Evolutionary conservation across 2,329 filamentous ascomycete genomes (phyloP), one percentile per base, ranked within the genome.

Genomic region (Aurifilum marmelostoma): DNA sequence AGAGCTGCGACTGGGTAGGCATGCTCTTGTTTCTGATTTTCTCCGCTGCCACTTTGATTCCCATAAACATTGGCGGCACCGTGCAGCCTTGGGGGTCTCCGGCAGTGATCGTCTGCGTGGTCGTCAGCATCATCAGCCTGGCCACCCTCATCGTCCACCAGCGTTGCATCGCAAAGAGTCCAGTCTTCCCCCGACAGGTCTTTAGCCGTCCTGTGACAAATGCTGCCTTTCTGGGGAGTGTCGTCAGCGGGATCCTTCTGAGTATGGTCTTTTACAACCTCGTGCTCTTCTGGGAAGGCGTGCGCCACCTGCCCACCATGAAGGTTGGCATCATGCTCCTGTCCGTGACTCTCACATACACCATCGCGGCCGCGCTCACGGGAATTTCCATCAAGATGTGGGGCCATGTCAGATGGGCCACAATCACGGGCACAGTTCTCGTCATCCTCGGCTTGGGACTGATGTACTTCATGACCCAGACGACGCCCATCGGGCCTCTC

Each of bases 351-450:
- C 14, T 69, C 3, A 47, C 69, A 29, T 69, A 61, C 37, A 63
- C 67, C 11, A 8, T 56, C 27, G 24, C 63, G 7, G 85, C 65
- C 34, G 67, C 67, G 3, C 0, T 64, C 11, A 71, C 69, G 14
- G 69, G 69, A 0, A 21, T 71, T 8, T 43, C 43, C 29, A 71
- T 71, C 64, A 41, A 32, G n/a, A 6, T 32, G 3, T 65, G 63
- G 52, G 69, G 69, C 3, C 63, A n/a, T 5, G 27, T 71, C 11
- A 64, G 29, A 24, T 65, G 65, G n/a, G 67, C 69, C 14, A 71
- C 64, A 3, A 52, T 68, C 37, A n/a, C 39, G 11, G 69, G 69
- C 18, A 43, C 64, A 24, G n/a, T 29, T 5, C 59, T 64, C 21
- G 16, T 43, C 9, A 56, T 59, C 14, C 18, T 65, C 9, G 64